These are phyloP conservation scores for Rhizomucor miehei DNA, from an alignment of 371 early-diverging fungal genomes.

Conservation along the genomic window DNA sequence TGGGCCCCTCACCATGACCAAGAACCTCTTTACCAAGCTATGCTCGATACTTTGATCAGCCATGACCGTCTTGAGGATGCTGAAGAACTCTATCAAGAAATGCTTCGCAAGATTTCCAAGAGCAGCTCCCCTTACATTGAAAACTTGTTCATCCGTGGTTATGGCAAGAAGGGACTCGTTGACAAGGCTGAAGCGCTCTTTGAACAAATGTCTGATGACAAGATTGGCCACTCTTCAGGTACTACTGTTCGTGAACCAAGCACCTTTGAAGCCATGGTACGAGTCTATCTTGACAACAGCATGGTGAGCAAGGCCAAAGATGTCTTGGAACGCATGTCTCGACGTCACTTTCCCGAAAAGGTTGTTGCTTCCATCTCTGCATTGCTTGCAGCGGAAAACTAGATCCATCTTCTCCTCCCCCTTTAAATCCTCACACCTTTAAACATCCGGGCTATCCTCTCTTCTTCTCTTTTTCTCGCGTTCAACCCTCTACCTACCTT, in stretches of 20 bases:
- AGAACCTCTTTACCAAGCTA: constrained; percentile 52
- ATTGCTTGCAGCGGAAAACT: constrained; percentile 12
- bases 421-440: too few relatives aligned
- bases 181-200: constrained; percentile 50
- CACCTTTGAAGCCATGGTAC: constrained; percentile 64
- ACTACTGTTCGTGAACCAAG: constrained; percentile 53
- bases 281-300: constrained; percentile 49
- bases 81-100: constrained; percentile 36
- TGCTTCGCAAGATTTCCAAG: constrained; percentile 26
- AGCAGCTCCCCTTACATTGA: constrained; percentile 60
- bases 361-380: constrained; percentile 39
- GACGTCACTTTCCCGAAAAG: constrained; percentile 48
- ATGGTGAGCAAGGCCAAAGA: constrained; percentile 40
- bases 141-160: constrained; percentile 61
- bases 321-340: constrained; percentile 35
- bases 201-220: constrained; percentile 55
- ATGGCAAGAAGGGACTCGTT: constrained; percentile 43
- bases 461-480: not conserved
- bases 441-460: too few relatives aligned
- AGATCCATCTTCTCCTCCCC: not conserved
- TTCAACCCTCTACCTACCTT: too few relatives aligned
- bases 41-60: constrained; percentile 55
- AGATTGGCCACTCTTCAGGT: constrained; percentile 2
- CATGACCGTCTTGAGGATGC: constrained; percentile 42
- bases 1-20: constrained; percentile 38